Evolutionary conservation across 1,284 basidiomycete genomes (phyloP).

Genomic region (Ustilago hordei): DNA sequence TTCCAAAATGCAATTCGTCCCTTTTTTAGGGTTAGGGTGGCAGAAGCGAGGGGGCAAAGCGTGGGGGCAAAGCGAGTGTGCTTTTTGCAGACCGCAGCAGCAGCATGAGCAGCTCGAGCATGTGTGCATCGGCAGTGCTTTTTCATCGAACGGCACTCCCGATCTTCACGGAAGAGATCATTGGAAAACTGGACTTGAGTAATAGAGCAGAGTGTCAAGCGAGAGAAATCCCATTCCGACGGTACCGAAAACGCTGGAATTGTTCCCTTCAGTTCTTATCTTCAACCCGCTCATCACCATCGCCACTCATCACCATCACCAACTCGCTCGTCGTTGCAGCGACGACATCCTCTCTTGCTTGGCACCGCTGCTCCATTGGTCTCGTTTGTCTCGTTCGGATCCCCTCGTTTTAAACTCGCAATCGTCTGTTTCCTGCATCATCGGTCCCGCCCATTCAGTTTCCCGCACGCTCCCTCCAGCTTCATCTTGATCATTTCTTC

Average conservation of each 20-base stretch:
- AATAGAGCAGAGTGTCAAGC: no score
- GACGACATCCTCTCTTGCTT: no score
- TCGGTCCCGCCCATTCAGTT: not conserved
- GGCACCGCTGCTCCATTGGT: not conserved
- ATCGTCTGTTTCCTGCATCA: not conserved
- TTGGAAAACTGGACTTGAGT: not conserved
- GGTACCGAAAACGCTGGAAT: not conserved
- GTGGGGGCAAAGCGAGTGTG: not conserved
- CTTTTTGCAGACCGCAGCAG: not conserved
- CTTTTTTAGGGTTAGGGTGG: not conserved
- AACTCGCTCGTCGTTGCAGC: not conserved
- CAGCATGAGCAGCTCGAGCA: not conserved
- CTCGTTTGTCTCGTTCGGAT: not conserved
- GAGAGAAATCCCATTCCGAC: not conserved
- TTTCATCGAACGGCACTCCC: not conserved
- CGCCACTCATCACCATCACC: not conserved
- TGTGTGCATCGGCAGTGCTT: not conserved
- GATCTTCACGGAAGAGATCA: not conserved
- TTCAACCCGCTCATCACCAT: not conserved
- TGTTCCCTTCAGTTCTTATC: not conserved
- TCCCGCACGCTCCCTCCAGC: constrained; percentile 1
- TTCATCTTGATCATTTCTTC: not conserved
- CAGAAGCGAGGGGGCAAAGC: not conserved
- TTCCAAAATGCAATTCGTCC: not conserved
- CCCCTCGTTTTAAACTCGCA: no score